phyloP scores from a whole-genome alignment of 1,139 yeast species.

The Suhomyces bolitotheri region DNA sequence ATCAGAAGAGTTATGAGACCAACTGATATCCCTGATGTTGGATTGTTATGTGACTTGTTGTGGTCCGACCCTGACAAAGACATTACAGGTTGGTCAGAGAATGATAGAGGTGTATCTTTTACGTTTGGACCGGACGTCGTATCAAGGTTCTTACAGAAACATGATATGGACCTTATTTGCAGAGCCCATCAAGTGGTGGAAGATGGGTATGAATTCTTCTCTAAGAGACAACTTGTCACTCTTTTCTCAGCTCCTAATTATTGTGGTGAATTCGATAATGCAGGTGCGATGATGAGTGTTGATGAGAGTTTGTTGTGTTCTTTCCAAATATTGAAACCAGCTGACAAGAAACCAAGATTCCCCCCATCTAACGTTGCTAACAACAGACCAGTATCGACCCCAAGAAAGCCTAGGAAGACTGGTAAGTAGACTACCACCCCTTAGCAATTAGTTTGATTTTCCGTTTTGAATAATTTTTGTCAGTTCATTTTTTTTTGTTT shows the following conservation, averaged over 20 bases:
- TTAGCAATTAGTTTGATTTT: slow-evolving; percentile 1
- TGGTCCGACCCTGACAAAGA: slow-evolving; percentile 99
- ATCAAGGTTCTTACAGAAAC: slow-evolving; percentile 88
- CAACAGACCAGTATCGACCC: slow-evolving; percentile 62
- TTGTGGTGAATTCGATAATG: slow-evolving; percentile 98
- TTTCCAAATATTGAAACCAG: slow-evolving; percentile 96
- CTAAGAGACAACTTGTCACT: slow-evolving; percentile 93
- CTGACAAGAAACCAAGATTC: slow-evolving; percentile 84
- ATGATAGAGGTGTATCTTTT: slow-evolving; percentile 96
- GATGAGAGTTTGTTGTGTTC: slow-evolving; percentile 95
- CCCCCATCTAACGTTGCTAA: slow-evolving; percentile 53
- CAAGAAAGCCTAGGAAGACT: slow-evolving; percentile 70
- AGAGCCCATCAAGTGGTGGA: slow-evolving; percentile 99
- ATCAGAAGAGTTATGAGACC: slow-evolving; percentile 98
- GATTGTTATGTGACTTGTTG: slow-evolving; percentile 88
- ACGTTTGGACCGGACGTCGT: slow-evolving; percentile 98
- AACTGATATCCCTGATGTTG: slow-evolving; percentile 97
- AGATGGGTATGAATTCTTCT: slow-evolving; percentile 96
- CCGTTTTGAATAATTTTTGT: slow-evolving; percentile 5
- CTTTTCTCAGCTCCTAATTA: slow-evolving; percentile 95
- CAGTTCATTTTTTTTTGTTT: slow-evolving; percentile 6
- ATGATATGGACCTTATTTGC: slow-evolving; percentile 95
- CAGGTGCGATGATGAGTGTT: slow-evolving; percentile 99
- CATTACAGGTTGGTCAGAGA: slow-evolving; percentile 97
- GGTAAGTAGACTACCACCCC: slow-evolving; percentile 37